Evolutionary conservation across 2,329 filamentous ascomycete species (phyloP), one percentile per base, ranked within the genome.

Genomic region (Fusarium ramigenum): DNA sequence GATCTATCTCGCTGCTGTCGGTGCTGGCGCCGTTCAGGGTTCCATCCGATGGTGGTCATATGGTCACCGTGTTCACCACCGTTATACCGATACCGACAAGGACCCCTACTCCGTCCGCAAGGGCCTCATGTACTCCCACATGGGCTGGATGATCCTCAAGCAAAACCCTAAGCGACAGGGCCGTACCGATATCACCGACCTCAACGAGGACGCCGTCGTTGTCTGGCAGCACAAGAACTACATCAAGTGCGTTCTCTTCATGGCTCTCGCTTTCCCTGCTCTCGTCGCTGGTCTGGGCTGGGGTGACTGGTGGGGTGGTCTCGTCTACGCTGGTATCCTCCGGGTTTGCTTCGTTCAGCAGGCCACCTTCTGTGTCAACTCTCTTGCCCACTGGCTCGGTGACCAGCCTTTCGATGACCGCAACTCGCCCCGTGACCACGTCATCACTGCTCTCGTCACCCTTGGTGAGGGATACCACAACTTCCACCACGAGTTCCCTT

Each of bases 401-500:
- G 94, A 97, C 78, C 94, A 97, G 86, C 94, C 94, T 69, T 97
- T 97, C 81, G 94, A 97, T 78, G 94, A 97, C 88, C 93, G 93
- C 84, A 96, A 97, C 90, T 95, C 93, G 69, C 94, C 94, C 73
- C 92, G 94, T 82, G 94, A 97, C 79, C 93, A 97, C 84, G 89
- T 96, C 80, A 90, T 97, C 83, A 97, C 94, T 44, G 94, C 94
- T 49, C 85, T 97, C 23, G 91, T 94, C 77, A 97, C 94, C 47
- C 91, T 97, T 28, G 94, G 94, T 54, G 94, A 95, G 84, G 94
- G 94, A 36, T 97, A 97, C 86, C 94, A 97, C 89, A 97, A 97
- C 88, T 97, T 97, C 89, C 94, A 97, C 85, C 94, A 97, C 88
- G 94, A 97, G 83, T 97, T 97, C 85, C 94, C 94, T 61, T 96